These are phyloP conservation scores for Penicillium robsamsonii DNA, from an alignment of 495 filamentous ascomycete species.

Conservation along the genomic window DNA sequence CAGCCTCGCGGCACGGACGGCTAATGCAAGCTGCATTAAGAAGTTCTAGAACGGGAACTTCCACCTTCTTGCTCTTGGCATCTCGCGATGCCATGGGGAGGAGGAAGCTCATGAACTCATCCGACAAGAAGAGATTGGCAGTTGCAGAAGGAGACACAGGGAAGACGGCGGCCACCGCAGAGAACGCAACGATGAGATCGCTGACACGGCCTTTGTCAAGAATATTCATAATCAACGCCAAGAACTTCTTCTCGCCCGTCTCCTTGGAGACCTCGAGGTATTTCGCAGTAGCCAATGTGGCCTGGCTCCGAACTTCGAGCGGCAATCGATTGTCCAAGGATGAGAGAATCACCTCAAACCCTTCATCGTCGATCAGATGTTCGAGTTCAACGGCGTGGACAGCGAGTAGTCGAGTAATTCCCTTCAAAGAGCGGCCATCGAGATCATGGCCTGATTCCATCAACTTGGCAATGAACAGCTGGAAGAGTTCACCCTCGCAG, in stretches of 20 bases:
- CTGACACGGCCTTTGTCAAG: conserved; percentile 54
- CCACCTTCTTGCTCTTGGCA: conserved; percentile 72
- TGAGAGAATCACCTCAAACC: conserved; percentile 73
- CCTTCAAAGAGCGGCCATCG: conserved; percentile 59
- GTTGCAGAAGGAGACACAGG: conserved; percentile 72
- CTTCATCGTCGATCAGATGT: conserved; percentile 69
- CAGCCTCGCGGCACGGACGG: conserved; percentile 69
- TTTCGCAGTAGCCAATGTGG: conserved; percentile 71
- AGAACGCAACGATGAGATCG: conserved; percentile 74
- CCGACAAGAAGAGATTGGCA: conserved; percentile 74
- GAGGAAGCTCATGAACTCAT: conserved; percentile 72
- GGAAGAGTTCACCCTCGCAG: conserved; percentile 62
- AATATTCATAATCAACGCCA: conserved; percentile 60
- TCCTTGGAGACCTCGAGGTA: conserved; percentile 75
- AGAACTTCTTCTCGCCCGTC: conserved; percentile 61
- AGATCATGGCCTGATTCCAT: conserved; percentile 60
- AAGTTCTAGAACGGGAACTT: conserved; percentile 79
- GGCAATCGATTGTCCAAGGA: conserved; percentile 75
- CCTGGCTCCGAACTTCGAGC: conserved; percentile 65
- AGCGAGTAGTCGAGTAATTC: conserved; percentile 60
- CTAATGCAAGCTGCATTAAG: conserved; percentile 88
- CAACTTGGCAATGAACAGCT: conserved; percentile 61
- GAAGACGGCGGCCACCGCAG: conserved; percentile 81
- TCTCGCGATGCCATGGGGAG: conserved; percentile 69
- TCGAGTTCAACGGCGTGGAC: conserved; percentile 59